phyloP scores from a whole-genome alignment of 768 basidiomycete genomes.

The Cytidiella melzeri region DNA sequence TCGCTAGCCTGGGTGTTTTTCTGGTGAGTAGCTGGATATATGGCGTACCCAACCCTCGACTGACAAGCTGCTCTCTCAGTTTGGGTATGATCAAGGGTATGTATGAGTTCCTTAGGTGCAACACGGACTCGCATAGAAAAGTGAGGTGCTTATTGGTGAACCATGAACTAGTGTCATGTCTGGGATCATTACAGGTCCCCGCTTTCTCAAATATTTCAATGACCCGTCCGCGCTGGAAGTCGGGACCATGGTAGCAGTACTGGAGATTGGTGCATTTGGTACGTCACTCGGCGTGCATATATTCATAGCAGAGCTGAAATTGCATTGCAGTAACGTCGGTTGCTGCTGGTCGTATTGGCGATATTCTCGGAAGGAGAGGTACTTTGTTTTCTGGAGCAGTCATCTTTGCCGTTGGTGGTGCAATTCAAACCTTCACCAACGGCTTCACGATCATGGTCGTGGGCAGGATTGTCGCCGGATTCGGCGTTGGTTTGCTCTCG shows the following conservation, averaged over 20 bases:
- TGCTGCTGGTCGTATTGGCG: slow-evolving; percentile 84
- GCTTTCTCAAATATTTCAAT: slow-evolving; percentile 79
- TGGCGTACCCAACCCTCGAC: slow-evolving; percentile 6
- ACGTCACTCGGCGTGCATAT: slow-evolving; percentile 23
- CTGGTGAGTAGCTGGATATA: slow-evolving; percentile 44
- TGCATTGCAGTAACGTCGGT: slow-evolving; percentile 68
- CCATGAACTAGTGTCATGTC: slow-evolving; percentile 75
- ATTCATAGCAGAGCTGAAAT: not conserved
- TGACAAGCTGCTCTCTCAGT: slow-evolving; percentile 33
- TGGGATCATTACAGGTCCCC: slow-evolving; percentile 84
- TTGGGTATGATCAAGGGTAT: slow-evolving; percentile 86
- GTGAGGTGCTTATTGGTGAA: too few species aligned
- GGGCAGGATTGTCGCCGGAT: slow-evolving; percentile 78
- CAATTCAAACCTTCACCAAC: slow-evolving; percentile 74
- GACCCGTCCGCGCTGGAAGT: slow-evolving; percentile 67
- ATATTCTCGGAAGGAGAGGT: slow-evolving; percentile 77
- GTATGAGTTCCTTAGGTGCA: slow-evolving; percentile 11
- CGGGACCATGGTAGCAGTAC: slow-evolving; percentile 94
- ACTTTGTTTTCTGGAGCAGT: slow-evolving; percentile 80
- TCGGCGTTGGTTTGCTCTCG: slow-evolving; percentile 88
- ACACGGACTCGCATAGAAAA: too few species aligned
- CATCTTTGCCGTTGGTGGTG: slow-evolving; percentile 82
- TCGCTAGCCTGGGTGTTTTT: slow-evolving; percentile 82
- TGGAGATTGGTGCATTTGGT: slow-evolving; percentile 92
- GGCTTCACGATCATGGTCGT: slow-evolving; percentile 80